These are phyloP conservation scores for Pichia sp. DNA, from an alignment of 1,139 yeast genomes.

Conservation along the genomic window DNA sequence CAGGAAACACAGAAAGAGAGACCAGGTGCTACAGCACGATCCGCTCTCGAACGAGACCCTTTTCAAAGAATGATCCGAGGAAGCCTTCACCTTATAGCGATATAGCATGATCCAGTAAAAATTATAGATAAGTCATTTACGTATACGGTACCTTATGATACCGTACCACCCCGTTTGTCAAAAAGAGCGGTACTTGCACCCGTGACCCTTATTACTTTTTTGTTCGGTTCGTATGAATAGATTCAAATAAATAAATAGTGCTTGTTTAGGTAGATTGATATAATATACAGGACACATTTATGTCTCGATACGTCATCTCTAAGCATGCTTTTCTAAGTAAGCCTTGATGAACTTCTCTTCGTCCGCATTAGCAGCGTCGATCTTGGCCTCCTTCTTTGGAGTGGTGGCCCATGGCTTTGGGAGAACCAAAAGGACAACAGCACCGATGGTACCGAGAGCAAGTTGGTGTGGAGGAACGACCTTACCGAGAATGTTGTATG, in stretches of 20 bases:
- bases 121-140: too few relatives aligned
- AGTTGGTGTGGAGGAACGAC: slow-evolving; percentile 69
- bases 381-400: slow-evolving; percentile 48
- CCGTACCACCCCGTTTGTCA: too few relatives aligned
- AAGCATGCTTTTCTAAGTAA: slow-evolving; percentile 27
- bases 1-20: slow-evolving; percentile 71
- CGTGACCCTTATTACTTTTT: too few relatives aligned
- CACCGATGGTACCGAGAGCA: slow-evolving; percentile 64
- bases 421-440: slow-evolving; percentile 50
- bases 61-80: slow-evolving; percentile 45
- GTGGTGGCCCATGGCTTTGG: slow-evolving; percentile 71
- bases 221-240: background rate
- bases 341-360: slow-evolving; percentile 75
- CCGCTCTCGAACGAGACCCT: slow-evolving; percentile 79
- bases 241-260: slow-evolving; percentile 1
- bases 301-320: background rate
- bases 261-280: background rate
- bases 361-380: slow-evolving; percentile 76
- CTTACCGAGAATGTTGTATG: slow-evolving; percentile 73
- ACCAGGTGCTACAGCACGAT: slow-evolving; percentile 68
- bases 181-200: too few relatives aligned
- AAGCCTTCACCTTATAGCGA: background rate
- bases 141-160: too few relatives aligned
- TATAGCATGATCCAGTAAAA: too few relatives aligned
- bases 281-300: background rate